Conservation (phyloP, 2,329 filamentous ascomycete species). For the Aspergillus sp. region DNA sequence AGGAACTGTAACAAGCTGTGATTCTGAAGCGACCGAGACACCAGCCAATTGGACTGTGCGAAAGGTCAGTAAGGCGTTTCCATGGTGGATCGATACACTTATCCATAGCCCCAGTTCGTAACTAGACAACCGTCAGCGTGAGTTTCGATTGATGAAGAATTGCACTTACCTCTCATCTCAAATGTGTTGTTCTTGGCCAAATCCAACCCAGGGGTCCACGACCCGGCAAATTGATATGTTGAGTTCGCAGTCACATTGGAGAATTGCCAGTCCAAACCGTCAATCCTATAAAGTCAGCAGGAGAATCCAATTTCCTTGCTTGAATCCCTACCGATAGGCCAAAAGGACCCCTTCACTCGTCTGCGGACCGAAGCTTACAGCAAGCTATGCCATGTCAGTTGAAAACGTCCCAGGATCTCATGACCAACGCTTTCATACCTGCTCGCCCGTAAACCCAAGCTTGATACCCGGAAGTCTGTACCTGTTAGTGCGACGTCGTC, state of each 20-base stretch:
- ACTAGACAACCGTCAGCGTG: slow-evolving; percentile 34
- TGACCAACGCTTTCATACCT: slow-evolving; percentile 28
- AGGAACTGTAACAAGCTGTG: slow-evolving; percentile 48
- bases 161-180: slow-evolving; percentile 51
- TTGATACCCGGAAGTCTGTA: slow-evolving; percentile 54
- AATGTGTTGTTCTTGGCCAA: slow-evolving; percentile 52
- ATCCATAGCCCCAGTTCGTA: slow-evolving; percentile 62
- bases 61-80: slow-evolving; percentile 17
- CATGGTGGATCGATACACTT: slow-evolving; percentile 20
- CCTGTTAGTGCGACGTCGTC: slow-evolving; percentile 6
- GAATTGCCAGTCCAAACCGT: slow-evolving; percentile 61
- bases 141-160: neutral
- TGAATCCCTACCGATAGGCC: slow-evolving; percentile 47
- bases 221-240: slow-evolving; percentile 59
- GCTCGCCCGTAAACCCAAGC: slow-evolving; percentile 57
- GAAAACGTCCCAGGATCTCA: neutral
- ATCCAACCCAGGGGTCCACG: slow-evolving; percentile 48
- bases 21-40: slow-evolving; percentile 51
- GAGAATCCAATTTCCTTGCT: too few species aligned
- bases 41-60: slow-evolving; percentile 54
- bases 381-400: slow-evolving; percentile 36
- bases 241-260: slow-evolving; percentile 60
- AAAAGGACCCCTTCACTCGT: slow-evolving; percentile 55
- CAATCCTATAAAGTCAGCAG: slow-evolving; percentile 44
- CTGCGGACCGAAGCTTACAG: slow-evolving; percentile 56